Evolutionary conservation across 805 yeast species (phyloP), one percentile per base, ranked within the genome.

Genomic region (Wickerhamomyces hampshirensis): DNA sequence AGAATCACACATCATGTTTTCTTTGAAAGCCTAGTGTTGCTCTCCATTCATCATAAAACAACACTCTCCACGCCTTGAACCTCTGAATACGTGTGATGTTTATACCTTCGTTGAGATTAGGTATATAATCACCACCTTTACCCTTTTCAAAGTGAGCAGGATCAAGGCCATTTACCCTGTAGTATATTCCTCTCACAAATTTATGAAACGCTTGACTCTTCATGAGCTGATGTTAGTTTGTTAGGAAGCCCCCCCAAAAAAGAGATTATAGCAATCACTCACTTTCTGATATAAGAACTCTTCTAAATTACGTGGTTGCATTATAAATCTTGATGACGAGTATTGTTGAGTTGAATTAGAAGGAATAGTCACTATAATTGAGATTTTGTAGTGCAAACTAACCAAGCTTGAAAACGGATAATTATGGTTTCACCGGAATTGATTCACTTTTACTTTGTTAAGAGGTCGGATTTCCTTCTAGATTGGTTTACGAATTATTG

Each of bases 21-120:
- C 44, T 58, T 14, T 59, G 54, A 2, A 81, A 53, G 3, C 83
- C 74, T 42, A 82, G 63, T 1, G 73, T 57, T 18, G 68, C 59
- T 45, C 76, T 73, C 51, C 80, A 43, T 53, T 84, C 93, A 41
- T 79, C 79, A 47, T 62, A 55, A 59, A 83, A 80, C 12, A 84
- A 50, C 12, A 71, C 48, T 26, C 80, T 56, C 48, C 67, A 80
- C 0, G 91, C 91, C 38, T 73, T 79, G 30, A 72, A 48, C 50
- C 71, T 78, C 29, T 83, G 88, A 15, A 48, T 36, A 1, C 55
- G 26, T 0, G 83, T 73, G 3, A 89, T 87, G 23, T 51, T 41
- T 34, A 50, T 50, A 2, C 47, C 13, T 1, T 45, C 40, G 23
- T 50, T 33, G 57, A 49, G 46, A n/a, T 48, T 42, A 1, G 42